These are phyloP conservation scores for Exserohilum turcica DNA, from an alignment of 2,329 filamentous ascomycete species.

Conservation along the genomic window DNA sequence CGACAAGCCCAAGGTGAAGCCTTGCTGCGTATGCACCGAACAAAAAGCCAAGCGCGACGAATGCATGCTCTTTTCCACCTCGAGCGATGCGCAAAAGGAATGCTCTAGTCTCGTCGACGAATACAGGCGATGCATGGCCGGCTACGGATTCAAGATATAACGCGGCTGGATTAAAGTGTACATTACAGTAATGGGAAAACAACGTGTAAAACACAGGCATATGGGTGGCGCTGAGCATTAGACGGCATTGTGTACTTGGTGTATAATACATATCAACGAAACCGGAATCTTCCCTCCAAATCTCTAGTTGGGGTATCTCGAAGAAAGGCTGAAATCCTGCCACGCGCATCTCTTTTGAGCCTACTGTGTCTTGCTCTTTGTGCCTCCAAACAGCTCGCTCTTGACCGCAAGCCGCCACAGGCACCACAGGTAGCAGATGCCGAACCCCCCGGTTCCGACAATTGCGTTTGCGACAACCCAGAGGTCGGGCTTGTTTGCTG, in stretches of 20 bases:
- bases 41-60: conserved; percentile 93
- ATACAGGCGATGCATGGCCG: conserved; percentile 90
- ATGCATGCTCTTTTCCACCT: conserved; percentile 96
- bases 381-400: conserved; percentile 55
- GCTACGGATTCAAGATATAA: conserved; percentile 79
- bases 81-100: conserved; percentile 79
- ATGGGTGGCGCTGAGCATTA: conserved; percentile 39
- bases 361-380: conserved; percentile 50
- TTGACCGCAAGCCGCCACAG: conserved; percentile 69
- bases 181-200: conserved; percentile 4
- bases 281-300: conserved; percentile 38
- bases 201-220: conserved; percentile 41
- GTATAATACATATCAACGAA: conserved; percentile 30
- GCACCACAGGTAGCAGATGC: conserved; percentile 90
- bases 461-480: conserved; percentile 94
- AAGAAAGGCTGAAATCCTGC: conserved; percentile 14
- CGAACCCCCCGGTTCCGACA: conserved; percentile 83
- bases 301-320: conserved; percentile 24
- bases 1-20: conserved; percentile 64
- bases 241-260: conserved; percentile 25
- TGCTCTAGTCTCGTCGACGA: conserved; percentile 82
- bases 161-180: conserved; percentile 1
- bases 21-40: conserved; percentile 96
- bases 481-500: conserved; percentile 81
- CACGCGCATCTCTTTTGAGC: background rate